Evolutionary conservation across 768 basidiomycete species (phyloP).

Genomic region (Suillus subaureus): DNA sequence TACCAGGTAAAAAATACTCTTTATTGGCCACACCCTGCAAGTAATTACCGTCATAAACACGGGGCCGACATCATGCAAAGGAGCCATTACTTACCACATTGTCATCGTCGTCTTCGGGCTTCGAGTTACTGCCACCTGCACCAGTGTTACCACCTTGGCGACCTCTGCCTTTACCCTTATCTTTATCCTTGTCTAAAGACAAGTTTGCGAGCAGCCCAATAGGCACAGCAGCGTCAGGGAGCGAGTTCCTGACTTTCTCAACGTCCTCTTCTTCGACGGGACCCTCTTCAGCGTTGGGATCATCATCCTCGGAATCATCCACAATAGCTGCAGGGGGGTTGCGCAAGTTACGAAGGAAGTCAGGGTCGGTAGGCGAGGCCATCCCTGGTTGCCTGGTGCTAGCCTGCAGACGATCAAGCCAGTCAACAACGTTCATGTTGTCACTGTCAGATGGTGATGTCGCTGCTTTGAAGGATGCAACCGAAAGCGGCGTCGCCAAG

Average conservation of each 20-base stretch:
- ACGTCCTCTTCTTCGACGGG: slow-evolving; percentile 40
- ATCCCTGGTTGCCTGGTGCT: slow-evolving; percentile 55
- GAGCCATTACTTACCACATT: slow-evolving; percentile 50
- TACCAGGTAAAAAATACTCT: slow-evolving; percentile 79
- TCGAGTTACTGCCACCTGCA: slow-evolving; percentile 11
- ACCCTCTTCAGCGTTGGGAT: slow-evolving; percentile 30
- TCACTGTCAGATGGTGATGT: slow-evolving; percentile 74
- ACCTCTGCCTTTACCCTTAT: slow-evolving; percentile 42
- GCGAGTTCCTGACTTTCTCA: slow-evolving; percentile 48
- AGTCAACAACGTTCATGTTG: slow-evolving; percentile 69
- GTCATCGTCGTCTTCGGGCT: slow-evolving; percentile 58
- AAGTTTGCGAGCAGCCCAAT: slow-evolving; percentile 76
- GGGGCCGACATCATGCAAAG: not conserved
- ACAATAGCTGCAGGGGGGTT: slow-evolving; percentile 36
- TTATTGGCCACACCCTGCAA: slow-evolving; percentile 78
- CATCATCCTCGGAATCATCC: slow-evolving; percentile 45
- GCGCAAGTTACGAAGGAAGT: slow-evolving; percentile 32
- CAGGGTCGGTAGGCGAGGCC: slow-evolving; percentile 30
- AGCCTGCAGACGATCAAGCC: slow-evolving; percentile 71
- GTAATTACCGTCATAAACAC: slow-evolving; percentile 15
- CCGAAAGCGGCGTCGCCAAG: slow-evolving; percentile 74
- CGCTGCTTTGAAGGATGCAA: slow-evolving; percentile 77
- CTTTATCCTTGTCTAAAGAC: slow-evolving; percentile 58
- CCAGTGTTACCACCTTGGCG: slow-evolving; percentile 25
- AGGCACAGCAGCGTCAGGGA: slow-evolving; percentile 75